Evolutionary conservation across 2,329 filamentous ascomycete species (phyloP).

Genomic region (Zarea fungicola): DNA sequence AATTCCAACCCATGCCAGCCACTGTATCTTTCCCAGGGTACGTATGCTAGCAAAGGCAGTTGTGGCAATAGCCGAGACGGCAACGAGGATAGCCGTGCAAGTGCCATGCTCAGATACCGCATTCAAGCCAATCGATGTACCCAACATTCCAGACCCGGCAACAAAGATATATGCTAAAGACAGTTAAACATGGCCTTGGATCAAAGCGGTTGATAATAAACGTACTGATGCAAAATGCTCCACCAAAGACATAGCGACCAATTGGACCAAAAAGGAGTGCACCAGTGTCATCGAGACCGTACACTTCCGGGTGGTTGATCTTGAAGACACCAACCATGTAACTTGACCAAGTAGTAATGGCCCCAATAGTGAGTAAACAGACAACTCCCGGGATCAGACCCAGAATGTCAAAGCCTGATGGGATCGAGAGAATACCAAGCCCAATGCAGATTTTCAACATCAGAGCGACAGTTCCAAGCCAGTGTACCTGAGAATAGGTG

Average conservation of each 20-base stretch:
- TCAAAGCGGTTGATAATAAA: too few relatives aligned
- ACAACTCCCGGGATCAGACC: conserved; percentile 46
- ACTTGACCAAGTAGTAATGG: conserved; percentile 43
- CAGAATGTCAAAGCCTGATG: conserved; percentile 37
- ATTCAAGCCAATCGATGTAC: conserved; percentile 37
- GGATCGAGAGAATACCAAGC: too few relatives aligned
- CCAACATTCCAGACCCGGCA: conserved; percentile 36
- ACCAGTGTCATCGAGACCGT: conserved; percentile 48
- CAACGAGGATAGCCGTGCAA: conserved; percentile 37
- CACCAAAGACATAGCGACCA: conserved; percentile 37
- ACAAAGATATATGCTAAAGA: conserved; percentile 23
- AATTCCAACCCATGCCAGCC: conserved; percentile 29
- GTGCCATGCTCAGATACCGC: conserved; percentile 33
- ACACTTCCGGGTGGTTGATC: conserved; percentile 42
- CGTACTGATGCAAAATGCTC: conserved; percentile 30
- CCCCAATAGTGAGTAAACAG: conserved; percentile 32
- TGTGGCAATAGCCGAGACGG: conserved; percentile 25
- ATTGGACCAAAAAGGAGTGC: conserved; percentile 39
- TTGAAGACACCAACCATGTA: conserved; percentile 49
- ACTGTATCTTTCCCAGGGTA: conserved; percentile 27
- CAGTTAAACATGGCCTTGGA: too few relatives aligned
- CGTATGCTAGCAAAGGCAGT: conserved; percentile 29
- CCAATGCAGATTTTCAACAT: too few relatives aligned
- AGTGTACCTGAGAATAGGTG: too few relatives aligned
- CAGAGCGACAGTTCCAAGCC: too few relatives aligned